These are phyloP conservation scores for Pichia cabralensis DNA, from an alignment of 805 yeast genomes.

Conservation along the genomic window DNA sequence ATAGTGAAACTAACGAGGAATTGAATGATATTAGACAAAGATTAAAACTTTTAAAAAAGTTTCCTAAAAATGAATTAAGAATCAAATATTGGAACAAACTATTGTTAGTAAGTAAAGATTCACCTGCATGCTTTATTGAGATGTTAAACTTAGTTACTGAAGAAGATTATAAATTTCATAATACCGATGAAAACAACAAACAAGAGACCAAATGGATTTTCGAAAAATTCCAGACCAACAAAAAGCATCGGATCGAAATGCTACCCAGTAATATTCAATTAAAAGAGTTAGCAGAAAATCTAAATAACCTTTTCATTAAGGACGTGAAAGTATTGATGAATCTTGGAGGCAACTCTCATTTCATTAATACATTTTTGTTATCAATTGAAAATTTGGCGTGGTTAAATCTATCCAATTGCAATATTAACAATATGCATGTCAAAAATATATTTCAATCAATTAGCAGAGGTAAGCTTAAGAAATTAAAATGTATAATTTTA, in stretches of 20 bases:
- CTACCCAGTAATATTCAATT: slow-evolving; percentile 9
- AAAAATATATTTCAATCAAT: slow-evolving; percentile 8
- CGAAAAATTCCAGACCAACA: slow-evolving; percentile 1
- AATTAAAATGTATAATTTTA: slow-evolving; percentile 5
- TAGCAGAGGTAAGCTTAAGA: slow-evolving; percentile 5
- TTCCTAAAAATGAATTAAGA: neutral
- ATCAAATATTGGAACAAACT: slow-evolving; percentile 4
- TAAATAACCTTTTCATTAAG: slow-evolving; percentile 1
- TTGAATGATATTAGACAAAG: slow-evolving; percentile 1
- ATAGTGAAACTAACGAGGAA: neutral
- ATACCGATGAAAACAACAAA: neutral
- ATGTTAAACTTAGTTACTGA: neutral
- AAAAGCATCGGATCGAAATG: slow-evolving; percentile 9
- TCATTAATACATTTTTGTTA: slow-evolving; percentile 5
- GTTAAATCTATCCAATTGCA: slow-evolving; percentile 5
- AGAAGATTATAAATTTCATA: neutral
- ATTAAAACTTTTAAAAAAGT: neutral
- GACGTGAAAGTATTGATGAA: slow-evolving; percentile 5
- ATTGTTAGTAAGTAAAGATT: slow-evolving; percentile 1
- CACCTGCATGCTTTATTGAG: slow-evolving; percentile 5
- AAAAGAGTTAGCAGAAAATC: slow-evolving; percentile 3
- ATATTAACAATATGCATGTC: slow-evolving; percentile 1
- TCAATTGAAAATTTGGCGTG: slow-evolving; percentile 5
- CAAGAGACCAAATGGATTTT: slow-evolving; percentile 8
- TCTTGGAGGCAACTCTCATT: slow-evolving; percentile 1